Percentiles rank a stretch among this genome's conserved stretches.
Conservation (phyloP, 208 protist species). For the Wallacemonas sp. region DNA sequence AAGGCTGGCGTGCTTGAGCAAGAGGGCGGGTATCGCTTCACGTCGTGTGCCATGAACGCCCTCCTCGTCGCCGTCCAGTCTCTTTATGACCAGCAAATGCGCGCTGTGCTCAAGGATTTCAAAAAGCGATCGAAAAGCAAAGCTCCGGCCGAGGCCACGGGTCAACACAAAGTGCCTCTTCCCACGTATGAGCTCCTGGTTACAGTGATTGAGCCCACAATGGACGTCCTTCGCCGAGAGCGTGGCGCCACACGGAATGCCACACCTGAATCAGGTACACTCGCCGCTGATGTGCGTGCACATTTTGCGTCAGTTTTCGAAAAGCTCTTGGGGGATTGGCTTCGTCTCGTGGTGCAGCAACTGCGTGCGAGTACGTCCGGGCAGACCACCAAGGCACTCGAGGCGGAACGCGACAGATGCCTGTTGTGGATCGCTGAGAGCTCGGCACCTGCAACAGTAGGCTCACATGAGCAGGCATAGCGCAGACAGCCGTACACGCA, state of each 20-base stretch:
- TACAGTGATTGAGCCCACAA: slow-evolving; percentile 40
- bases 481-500: no score
- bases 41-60: background rate
- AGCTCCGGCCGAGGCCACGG: background rate
- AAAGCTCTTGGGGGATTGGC: slow-evolving; percentile 1
- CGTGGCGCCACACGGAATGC: background rate
- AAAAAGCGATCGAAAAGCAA: slow-evolving; percentile 8
- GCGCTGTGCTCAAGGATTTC: background rate
- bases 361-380: background rate
- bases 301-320: background rate
- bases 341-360: background rate
- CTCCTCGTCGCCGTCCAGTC: background rate
- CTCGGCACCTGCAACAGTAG: no score
- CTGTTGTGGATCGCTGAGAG: background rate
- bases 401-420: slow-evolving; percentile 7
- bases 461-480: no score
- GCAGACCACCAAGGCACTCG: background rate
- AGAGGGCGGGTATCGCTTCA: background rate
- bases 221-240: slow-evolving; percentile 38
- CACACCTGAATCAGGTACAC: background rate
- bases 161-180: background rate
- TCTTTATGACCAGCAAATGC: background rate
- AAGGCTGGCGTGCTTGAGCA: background rate
- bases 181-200: slow-evolving; percentile 22
- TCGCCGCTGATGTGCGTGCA: background rate